Conservation (phyloP, 352 stramenopile genomes). For the Globisporangium emineosum region DNA sequence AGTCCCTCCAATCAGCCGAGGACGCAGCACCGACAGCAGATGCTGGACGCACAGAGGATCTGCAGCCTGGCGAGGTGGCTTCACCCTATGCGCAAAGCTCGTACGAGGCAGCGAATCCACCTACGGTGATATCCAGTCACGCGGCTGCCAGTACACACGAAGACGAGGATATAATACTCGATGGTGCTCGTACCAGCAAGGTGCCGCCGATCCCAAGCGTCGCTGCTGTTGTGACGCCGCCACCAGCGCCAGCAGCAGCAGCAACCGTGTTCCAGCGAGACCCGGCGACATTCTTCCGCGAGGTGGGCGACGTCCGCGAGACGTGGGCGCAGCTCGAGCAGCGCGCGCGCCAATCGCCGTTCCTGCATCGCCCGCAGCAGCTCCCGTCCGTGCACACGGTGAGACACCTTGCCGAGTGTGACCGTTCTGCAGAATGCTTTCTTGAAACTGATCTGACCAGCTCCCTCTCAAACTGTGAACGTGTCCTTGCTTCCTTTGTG, state of each 20-base stretch:
- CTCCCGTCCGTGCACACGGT: slow-evolving; percentile 47
- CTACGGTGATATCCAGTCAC: background rate
- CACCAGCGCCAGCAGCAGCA: background rate
- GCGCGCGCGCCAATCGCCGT: slow-evolving; percentile 41
- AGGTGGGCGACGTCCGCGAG: slow-evolving; percentile 41
- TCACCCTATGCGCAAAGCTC: background rate
- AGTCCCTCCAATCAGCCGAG: background rate
- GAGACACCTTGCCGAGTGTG: slow-evolving; percentile 14
- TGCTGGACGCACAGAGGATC: background rate
- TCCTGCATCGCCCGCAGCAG: slow-evolving; percentile 36
- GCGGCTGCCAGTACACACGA: background rate
- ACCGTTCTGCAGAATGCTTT: slow-evolving; percentile 10
- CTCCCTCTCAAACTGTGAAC: background rate
- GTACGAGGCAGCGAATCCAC: background rate
- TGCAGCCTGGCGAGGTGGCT: background rate
- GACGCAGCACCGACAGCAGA: background rate
- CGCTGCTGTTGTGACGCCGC: background rate
- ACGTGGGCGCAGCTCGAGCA: slow-evolving; percentile 66
- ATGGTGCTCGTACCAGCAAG: no score
- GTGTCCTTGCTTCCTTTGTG: background rate
- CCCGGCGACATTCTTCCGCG: slow-evolving; percentile 30
- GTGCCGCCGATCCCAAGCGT: background rate
- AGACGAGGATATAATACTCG: no score
- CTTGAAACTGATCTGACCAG: background rate
- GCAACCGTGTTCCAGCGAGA: slow-evolving; percentile 1